Evolutionary conservation across 2,329 filamentous ascomycete genomes (phyloP), one percentile per base, ranked within the genome.

Genomic region (Parascedosporium putredinis): DNA sequence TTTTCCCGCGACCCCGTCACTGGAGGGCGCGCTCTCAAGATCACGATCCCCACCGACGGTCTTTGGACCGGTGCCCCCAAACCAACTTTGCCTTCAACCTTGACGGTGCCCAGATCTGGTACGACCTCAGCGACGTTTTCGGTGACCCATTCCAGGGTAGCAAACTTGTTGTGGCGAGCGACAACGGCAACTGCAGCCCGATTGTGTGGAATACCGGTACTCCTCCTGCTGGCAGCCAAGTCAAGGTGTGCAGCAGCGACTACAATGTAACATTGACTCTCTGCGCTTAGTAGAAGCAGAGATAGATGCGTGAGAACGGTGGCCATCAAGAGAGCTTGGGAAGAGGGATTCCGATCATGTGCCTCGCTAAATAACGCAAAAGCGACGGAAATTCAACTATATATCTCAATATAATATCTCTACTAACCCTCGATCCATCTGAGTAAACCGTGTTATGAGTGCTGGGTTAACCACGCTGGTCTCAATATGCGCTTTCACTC

Each of bases 61-160:
- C 60, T 70, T 36, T 68, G 59, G 60, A 65, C 60, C 2, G 65
- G 65, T 53, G 60, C 62, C n/a, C 58, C 68, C 64, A 70, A 62
- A 64, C 62, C 55, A 60, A 63, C 53, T 68, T 64, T 44, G 67
- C 67, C 31, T 68, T 66, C 56, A 68, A 55, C 57, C 62, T 70
- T 27, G 61, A 66, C 46, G 56, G 55, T 48, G 52, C 36, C 47
- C 53, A 52, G 5, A 51, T 70, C 47, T 70, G 63, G 63, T 70
- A 69, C 51, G 68, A 70, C 52, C 56, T 70, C 22, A 64, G 59
- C 56, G 60, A 62, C 52, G 62, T 68, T 12, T 70, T 69, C 45
- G 68, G 68, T 16, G 60, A 68, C 49, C 56, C 62, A 3, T 68
- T 70, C 22, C 48, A 45, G 10, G 64, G 65, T 5, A 52, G 57